Evolutionary conservation across 345 rosid genomes (phyloP), one percentile per base, ranked within the genome.

Genomic region (Gynandropsis gynandra): DNA sequence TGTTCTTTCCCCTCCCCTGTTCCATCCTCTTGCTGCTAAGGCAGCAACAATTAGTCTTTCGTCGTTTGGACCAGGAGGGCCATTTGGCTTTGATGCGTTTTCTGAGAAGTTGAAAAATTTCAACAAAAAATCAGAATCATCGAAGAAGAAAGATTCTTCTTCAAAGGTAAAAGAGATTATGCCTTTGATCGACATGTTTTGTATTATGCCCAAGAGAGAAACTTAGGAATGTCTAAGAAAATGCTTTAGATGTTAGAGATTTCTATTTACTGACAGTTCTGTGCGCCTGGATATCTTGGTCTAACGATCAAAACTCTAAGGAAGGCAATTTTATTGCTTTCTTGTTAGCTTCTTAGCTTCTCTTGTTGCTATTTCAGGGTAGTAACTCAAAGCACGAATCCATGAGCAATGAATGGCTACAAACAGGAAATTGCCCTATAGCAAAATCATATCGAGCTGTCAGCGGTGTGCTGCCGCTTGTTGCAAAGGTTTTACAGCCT

Each of bases 1-100:
- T 0, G 54, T 46, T 50, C 51, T 58, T 29, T 24, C 76, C 32
- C 52, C 68, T 44, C 84, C 85, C 24, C 67, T 54, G 50, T 90
- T 84, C 61, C 71, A 90, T 73, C 98, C 98, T 7, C 79, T 90
- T 65, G 95, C 98, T 64, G 96, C 96, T 49, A 84, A 71, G 76
- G 96, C 95, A 10, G 98, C 95, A 49, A 82, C 93, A 8, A 84
- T 90, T 59, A 87, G 98, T 72, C 85, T 90, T 63, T 87, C 98
- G 21, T 82, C 98, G 38, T 78, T 86, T 72, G 98, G 95, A 69
- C 63, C 56, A 18, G 89, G 92, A 58, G 95, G 96, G 6, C 80
- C 82, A 58, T 90, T 90, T 53, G 54, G 96, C 50, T 90, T 90
- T 63, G 92, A 84, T 71, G 67, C 81, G 11, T 90, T 90, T 66